Percentiles rank a stretch among this genome's conserved stretches.
Evolutionary conservation across 805 yeast species (phyloP).

Genomic region (Pichia exigua): DNA sequence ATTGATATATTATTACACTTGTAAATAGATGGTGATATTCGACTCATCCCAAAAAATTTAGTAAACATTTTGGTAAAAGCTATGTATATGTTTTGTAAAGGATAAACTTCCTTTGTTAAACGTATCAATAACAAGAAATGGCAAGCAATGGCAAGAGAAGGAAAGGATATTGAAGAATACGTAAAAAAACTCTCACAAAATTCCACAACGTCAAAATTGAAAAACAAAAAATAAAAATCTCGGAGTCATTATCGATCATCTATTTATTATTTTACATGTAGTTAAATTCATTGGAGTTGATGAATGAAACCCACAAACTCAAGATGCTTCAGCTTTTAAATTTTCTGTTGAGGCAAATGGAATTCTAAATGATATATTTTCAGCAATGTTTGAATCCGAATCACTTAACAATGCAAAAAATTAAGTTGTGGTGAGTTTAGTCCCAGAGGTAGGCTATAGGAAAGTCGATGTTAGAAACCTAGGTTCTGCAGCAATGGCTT

Average conservation of each 20-base stretch:
- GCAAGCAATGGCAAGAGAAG: not conserved
- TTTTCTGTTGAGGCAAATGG: not conserved
- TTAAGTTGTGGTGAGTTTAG: not conserved
- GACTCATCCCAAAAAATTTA: not conserved
- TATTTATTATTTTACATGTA: too few species aligned
- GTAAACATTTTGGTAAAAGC: not conserved
- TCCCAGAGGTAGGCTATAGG: not conserved
- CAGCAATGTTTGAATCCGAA: not conserved
- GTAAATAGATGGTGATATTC: not conserved
- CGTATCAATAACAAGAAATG: too few species aligned
- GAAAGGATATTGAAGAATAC: not conserved
- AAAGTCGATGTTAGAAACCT: too few species aligned
- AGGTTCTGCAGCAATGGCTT: not conserved
- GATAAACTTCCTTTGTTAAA: too few species aligned
- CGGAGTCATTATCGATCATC: too few species aligned
- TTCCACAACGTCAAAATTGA: too few species aligned
- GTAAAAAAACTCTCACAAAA: not conserved
- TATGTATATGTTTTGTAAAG: too few species aligned
- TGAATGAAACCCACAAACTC: not conserved
- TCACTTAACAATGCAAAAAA: not conserved
- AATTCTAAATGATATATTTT: not conserved
- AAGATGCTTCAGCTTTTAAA: not conserved
- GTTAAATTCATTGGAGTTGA: too few species aligned
- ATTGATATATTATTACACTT: not conserved
- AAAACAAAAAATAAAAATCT: not conserved